phyloP scores from a whole-genome alignment of 306 rosid genomes.

The Malus sieversii region DNA sequence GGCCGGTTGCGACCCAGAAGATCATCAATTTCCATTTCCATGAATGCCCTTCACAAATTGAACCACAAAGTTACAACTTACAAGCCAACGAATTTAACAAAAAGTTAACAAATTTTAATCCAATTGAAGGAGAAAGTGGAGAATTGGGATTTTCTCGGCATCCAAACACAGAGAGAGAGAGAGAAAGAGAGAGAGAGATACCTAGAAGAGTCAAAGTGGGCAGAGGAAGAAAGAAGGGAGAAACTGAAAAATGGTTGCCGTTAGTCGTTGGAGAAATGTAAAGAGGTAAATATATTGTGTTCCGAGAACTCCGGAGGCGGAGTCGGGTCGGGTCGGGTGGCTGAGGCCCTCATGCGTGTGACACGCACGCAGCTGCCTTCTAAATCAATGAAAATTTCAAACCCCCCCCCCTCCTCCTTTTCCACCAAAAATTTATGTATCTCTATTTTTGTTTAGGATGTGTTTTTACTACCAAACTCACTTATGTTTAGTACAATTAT shows the following conservation, averaged over 20 bases:
- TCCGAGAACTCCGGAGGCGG: conserved; percentile 4
- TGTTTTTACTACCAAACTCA: too few species aligned
- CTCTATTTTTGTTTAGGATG: too few species aligned
- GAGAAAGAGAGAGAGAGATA: not conserved
- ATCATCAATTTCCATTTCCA: conserved; percentile 52
- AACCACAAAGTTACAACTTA: not conserved
- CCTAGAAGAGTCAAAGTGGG: not conserved
- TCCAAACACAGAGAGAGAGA: not conserved
- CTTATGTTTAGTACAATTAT: too few species aligned
- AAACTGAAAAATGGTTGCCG: not conserved
- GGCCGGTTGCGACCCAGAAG: conserved; percentile 44
- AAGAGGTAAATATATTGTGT: not conserved
- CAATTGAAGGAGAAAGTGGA: not conserved
- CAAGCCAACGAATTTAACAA: not conserved
- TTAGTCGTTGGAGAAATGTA: not conserved
- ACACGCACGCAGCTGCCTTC: not conserved
- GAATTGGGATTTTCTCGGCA: not conserved
- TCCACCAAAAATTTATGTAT: too few species aligned
- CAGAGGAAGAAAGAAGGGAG: too few species aligned
- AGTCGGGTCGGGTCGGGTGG: not conserved
- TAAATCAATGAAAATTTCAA: too few species aligned
- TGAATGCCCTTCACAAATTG: conserved; percentile 6
- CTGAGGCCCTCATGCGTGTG: not conserved
- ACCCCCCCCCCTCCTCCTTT: too few species aligned
- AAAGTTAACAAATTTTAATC: not conserved